Evolutionary conservation across 306 rosid species (phyloP).

Genomic region (Pterocarpus macrocarpus): DNA sequence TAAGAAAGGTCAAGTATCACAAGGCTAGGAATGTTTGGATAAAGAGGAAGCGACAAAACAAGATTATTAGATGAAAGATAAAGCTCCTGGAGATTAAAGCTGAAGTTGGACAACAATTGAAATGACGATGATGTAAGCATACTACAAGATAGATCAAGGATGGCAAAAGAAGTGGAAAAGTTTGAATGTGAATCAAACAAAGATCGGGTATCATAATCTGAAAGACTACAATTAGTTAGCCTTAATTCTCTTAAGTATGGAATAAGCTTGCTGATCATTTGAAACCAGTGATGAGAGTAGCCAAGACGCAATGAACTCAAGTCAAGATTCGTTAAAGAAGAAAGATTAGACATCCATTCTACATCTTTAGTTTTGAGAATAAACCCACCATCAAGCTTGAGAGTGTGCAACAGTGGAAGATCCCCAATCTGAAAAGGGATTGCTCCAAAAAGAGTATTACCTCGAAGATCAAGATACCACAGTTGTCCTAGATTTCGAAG

Average conservation of each 20-base stretch:
- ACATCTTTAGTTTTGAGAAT: not conserved
- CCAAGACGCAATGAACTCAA: not conserved
- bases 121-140: not conserved
- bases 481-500: not conserved
- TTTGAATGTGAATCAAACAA: not conserved
- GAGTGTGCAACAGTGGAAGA: conserved; percentile 1
- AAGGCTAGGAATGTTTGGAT: not conserved
- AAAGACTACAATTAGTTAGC: not conserved
- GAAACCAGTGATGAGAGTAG: not conserved
- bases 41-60: not conserved
- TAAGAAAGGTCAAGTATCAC: not conserved
- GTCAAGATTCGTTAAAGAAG: not conserved
- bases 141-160: conserved; percentile 1
- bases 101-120: not conserved
- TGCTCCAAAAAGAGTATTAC: not conserved
- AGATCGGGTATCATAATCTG: not conserved
- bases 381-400: not conserved
- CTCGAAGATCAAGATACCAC: not conserved
- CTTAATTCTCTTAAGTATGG: conserved; percentile 1
- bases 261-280: not conserved
- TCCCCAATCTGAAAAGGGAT: conserved; percentile 9
- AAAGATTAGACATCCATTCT: not conserved
- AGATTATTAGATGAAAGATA: not conserved
- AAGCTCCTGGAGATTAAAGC: not conserved
- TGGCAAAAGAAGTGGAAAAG: not conserved